Evolutionary conservation across 2,329 filamentous ascomycete species (phyloP).

Genomic region (Colletotrichum sp.): DNA sequence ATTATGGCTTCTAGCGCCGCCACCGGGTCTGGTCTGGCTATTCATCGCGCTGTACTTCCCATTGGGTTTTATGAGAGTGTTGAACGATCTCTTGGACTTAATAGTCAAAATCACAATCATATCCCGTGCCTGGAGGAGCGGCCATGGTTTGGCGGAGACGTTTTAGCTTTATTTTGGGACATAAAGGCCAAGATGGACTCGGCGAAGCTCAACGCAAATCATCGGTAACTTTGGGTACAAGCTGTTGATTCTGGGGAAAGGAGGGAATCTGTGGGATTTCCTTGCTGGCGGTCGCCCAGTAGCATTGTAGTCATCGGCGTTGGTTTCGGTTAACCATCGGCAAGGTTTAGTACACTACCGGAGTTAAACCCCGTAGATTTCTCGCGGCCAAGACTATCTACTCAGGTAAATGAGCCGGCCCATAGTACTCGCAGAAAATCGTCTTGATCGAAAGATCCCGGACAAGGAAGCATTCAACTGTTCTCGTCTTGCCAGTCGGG

Average conservation of each 20-base stretch:
- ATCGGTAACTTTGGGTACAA: fast-evolving
- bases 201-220: neutral
- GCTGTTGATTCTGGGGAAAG: neutral
- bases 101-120: neutral
- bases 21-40: neutral
- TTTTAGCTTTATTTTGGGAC: neutral
- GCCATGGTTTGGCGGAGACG: neutral
- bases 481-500: too few species aligned
- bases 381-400: neutral
- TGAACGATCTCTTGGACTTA: neutral
- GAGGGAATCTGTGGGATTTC: neutral
- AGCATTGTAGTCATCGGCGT: neutral
- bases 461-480: too few species aligned
- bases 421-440: too few species aligned
- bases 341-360: neutral
- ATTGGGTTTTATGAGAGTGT: neutral
- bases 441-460: too few species aligned
- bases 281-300: neutral
- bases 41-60: neutral
- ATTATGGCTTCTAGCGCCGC: neutral
- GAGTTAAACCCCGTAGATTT: fast-evolving
- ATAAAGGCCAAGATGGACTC: too few species aligned
- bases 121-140: neutral
- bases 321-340: fast-evolving
- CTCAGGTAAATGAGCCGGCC: too few species aligned